A percentile compares a stretch with the other conserved stretches of the same genome.
phyloP scores from a whole-genome alignment of 78 protist genomes.

The Dictyostelium firmibasis region DNA sequence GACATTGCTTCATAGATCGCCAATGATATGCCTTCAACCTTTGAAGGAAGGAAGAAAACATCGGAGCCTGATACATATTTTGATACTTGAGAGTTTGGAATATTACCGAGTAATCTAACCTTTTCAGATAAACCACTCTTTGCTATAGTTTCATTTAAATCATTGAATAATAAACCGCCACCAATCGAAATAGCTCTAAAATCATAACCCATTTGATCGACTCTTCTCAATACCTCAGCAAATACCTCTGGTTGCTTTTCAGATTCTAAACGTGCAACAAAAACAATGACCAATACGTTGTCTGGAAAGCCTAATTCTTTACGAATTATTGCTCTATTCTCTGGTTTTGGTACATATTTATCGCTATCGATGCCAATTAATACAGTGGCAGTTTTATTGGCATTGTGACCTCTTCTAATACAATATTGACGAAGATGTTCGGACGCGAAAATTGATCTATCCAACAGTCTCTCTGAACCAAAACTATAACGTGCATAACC shows the following conservation, averaged over 20 bases:
- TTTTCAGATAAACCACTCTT: slow-evolving; percentile 9
- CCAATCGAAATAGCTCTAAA: slow-evolving; percentile 58
- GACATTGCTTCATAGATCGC: slow-evolving; percentile 76
- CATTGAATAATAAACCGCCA: slow-evolving; percentile 40
- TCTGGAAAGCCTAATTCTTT: slow-evolving; percentile 69
- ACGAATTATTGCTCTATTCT: slow-evolving; percentile 23
- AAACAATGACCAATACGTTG: slow-evolving; percentile 44
- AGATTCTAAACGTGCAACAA: slow-evolving; percentile 46
- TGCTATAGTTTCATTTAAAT: slow-evolving; percentile 23
- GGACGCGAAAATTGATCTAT: slow-evolving; percentile 38
- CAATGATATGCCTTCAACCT: slow-evolving; percentile 56
- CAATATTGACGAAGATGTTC: slow-evolving; percentile 58
- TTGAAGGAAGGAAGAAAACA: slow-evolving; percentile 57
- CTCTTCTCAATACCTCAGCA: slow-evolving; percentile 57
- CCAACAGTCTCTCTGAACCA: slow-evolving; percentile 42
- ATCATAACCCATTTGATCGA: slow-evolving; percentile 37
- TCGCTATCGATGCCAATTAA: slow-evolving; percentile 59
- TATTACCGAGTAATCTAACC: slow-evolving; percentile 25
- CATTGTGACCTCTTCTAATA: slow-evolving; percentile 34
- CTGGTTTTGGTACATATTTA: slow-evolving; percentile 49
- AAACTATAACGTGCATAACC: slow-evolving; percentile 63
- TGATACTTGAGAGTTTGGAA: slow-evolving; percentile 17
- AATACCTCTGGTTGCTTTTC: slow-evolving; percentile 60
- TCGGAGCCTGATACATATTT: slow-evolving; percentile 46
- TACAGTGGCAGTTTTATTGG: slow-evolving; percentile 45